These are phyloP conservation scores for Pulveroboletus ravenelii DNA, from an alignment of 768 basidiomycete species.

Conservation along the genomic window DNA sequence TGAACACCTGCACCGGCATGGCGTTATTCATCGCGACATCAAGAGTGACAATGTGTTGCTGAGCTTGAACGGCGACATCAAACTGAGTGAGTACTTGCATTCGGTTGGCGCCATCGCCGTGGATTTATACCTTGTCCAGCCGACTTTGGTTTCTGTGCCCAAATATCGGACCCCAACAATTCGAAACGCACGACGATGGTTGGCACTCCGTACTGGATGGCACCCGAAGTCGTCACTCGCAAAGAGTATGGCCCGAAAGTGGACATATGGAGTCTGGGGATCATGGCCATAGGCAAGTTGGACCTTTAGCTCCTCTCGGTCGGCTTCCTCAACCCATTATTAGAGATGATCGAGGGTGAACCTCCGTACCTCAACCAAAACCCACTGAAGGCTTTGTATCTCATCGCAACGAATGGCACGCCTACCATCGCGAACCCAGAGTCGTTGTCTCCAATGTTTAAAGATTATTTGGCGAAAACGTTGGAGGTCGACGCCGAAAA, in stretches of 20 bases:
- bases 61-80: conserved; percentile 92
- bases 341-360: conserved; percentile 98
- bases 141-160: conserved; percentile 98
- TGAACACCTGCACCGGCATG: conserved; percentile 91
- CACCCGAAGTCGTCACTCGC: conserved; percentile 94
- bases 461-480: conserved; percentile 82
- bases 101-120: neutral
- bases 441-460: conserved; percentile 69
- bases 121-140: conserved; percentile 42
- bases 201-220: conserved; percentile 99
- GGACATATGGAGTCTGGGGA: conserved; percentile 96
- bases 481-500: conserved; percentile 95
- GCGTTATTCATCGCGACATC: conserved; percentile 98
- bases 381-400: conserved; percentile 92
- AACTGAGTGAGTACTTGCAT: conserved; percentile 76
- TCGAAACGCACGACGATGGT: conserved; percentile 98
- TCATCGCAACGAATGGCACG: conserved; percentile 98
- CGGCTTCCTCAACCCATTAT: conserved; percentile 4
- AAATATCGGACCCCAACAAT: conserved; percentile 84
- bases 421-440: conserved; percentile 94
- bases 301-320: neutral
- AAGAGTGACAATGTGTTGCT: conserved; percentile 97
- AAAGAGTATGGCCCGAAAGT: conserved; percentile 98
- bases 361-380: conserved; percentile 96
- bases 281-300: conserved; percentile 86